Evolutionary conservation across 129 eudicot genomes (phyloP).

Genomic region (Mikania micrantha): DNA sequence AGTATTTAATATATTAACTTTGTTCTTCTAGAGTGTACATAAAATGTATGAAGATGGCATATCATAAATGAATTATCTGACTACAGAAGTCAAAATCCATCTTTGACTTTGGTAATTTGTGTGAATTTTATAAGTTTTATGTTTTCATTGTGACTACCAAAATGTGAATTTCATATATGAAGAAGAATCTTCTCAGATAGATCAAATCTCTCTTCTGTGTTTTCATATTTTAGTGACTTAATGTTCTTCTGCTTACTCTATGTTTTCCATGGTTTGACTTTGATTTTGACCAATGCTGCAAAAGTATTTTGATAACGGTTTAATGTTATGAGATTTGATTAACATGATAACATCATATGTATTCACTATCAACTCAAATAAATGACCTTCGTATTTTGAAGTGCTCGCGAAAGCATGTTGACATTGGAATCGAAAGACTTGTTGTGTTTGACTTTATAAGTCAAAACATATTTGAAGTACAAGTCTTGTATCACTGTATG

Average conservation of each 20-base stretch:
- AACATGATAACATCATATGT: neutral
- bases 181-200: neutral
- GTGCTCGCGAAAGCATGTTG: too few species aligned
- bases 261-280: constrained; percentile 9
- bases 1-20: too few species aligned
- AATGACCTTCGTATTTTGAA: neutral
- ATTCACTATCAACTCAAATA: neutral
- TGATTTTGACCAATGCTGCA: constrained; percentile 6
- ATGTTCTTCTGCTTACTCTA: constrained; percentile 12
- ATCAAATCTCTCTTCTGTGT: neutral
- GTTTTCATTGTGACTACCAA: neutral
- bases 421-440: neutral
- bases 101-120: neutral
- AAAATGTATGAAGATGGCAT: neutral
- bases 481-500: too few species aligned
- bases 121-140: neutral
- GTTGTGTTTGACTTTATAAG: neutral
- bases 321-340: neutral
- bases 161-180: neutral
- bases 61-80: neutral
- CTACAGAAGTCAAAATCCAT: constrained; percentile 5
- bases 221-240: neutral
- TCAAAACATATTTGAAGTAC: neutral
- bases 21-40: neutral
- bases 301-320: constrained; percentile 9